These are phyloP conservation scores for Talaromyces sp. DNA, from an alignment of 2,329 filamentous ascomycete genomes.

Conservation along the genomic window DNA sequence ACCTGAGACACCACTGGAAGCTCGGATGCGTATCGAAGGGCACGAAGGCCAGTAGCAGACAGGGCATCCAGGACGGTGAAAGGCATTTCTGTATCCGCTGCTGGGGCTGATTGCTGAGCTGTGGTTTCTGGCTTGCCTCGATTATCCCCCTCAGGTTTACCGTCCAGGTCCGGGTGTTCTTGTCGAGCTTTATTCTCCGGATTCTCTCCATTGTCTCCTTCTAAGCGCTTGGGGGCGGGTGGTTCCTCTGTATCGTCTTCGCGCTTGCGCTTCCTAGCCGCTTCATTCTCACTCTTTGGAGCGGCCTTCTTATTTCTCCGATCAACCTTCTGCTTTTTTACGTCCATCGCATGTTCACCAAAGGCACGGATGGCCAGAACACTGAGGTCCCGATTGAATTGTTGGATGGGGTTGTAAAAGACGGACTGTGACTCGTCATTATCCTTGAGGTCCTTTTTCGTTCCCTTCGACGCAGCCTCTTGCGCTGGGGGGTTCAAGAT, in stretches of 20 bases:
- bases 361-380: conserved; percentile 90
- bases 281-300: conserved; percentile 35
- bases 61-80: conserved; percentile 94
- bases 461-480: conserved; percentile 43
- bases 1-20: conserved; percentile 80
- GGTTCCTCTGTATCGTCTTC: conserved; percentile 27
- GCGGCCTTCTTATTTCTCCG: conserved; percentile 39
- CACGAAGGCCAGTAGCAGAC: conserved; percentile 89
- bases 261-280: conserved; percentile 44
- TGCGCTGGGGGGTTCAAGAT: conserved; percentile 64
- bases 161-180: background rate
- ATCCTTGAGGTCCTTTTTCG: conserved; percentile 49
- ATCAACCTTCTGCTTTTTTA: conserved; percentile 55
- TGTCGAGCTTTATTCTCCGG: conserved; percentile 1
- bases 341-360: conserved; percentile 66
- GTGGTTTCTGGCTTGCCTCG: conserved; percentile 9
- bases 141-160: conserved; percentile 2
- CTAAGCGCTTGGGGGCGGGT: conserved; percentile 4
- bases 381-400: conserved; percentile 96
- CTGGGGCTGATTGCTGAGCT: conserved; percentile 8
- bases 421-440: conserved; percentile 72
- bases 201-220: background rate
- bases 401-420: conserved; percentile 98
- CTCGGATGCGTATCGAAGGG: conserved; percentile 87
- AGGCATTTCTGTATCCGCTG: conserved; percentile 8